Percentiles rank a stretch among this genome's conserved stretches.
Evolutionary conservation across 2,329 filamentous ascomycete species (phyloP).

Genomic region (Alternaria panax): DNA sequence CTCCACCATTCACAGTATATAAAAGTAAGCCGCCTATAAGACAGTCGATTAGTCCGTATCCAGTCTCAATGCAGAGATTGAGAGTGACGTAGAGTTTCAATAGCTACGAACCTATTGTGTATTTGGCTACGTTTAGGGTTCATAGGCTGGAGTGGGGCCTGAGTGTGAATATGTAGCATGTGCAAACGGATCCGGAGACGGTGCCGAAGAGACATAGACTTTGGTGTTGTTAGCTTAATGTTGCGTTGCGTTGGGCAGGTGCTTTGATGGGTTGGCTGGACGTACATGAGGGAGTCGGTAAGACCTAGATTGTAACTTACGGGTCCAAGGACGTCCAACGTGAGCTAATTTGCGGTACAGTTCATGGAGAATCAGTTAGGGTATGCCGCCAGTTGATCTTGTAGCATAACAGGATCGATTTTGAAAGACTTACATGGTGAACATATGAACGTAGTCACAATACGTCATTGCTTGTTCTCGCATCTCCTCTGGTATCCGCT

Average conservation of each 20-base stretch:
- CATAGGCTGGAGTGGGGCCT: constrained; percentile 28
- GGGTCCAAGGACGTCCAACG: constrained; percentile 32
- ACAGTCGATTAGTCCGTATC: constrained; percentile 65
- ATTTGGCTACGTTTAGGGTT: constrained; percentile 55
- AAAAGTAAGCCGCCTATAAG: constrained; percentile 69
- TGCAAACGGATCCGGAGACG: constrained; percentile 31
- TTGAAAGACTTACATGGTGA: constrained; percentile 25
- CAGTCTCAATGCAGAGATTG: constrained; percentile 64
- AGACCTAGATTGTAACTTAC: constrained; percentile 30
- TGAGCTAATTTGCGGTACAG: constrained; percentile 64
- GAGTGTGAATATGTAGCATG: constrained; percentile 34
- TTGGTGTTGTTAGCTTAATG: background rate
- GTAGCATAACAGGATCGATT: background rate
- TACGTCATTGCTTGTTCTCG: constrained; percentile 22
- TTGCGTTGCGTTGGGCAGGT: background rate
- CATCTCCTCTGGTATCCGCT: constrained; percentile 41
- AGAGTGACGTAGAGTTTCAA: constrained; percentile 64
- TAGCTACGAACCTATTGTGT: constrained; percentile 69
- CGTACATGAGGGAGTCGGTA: constrained; percentile 26
- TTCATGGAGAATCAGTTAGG: constrained; percentile 65
- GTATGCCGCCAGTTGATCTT: background rate
- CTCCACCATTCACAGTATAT: constrained; percentile 64
- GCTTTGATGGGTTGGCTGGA: background rate
- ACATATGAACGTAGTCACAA: constrained; percentile 34
- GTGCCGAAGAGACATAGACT: constrained; percentile 30